A percentile compares a stretch with the other conserved stretches of the same genome.
Evolutionary conservation across 2,329 filamentous ascomycete genomes (phyloP).

Genomic region (Colletotrichum orchidophilum): DNA sequence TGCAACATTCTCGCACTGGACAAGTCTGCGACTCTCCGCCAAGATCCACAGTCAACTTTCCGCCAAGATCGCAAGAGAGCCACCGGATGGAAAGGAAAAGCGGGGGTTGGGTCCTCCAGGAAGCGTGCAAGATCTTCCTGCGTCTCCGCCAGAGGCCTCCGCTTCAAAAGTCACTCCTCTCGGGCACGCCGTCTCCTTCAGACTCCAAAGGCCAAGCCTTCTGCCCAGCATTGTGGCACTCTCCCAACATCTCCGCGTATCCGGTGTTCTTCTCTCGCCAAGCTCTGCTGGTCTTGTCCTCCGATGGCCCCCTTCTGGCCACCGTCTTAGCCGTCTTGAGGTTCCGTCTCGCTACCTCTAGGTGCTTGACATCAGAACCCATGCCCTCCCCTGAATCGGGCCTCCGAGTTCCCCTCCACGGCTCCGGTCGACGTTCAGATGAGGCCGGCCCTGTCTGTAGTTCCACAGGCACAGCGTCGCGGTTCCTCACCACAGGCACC

Average conservation of each 20-base stretch:
- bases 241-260: neutral
- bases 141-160: slow-evolving; percentile 33
- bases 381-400: slow-evolving; percentile 23
- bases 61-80: slow-evolving; percentile 19
- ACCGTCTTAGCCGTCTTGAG: slow-evolving; percentile 29
- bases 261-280: neutral
- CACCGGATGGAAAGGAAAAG: slow-evolving; percentile 24
- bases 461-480: neutral
- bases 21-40: neutral
- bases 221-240: neutral
- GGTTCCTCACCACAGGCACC: neutral
- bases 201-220: slow-evolving; percentile 1
- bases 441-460: slow-evolving; percentile 22
- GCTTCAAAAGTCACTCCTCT: slow-evolving; percentile 24
- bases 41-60: slow-evolving; percentile 14
- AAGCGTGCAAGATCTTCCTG: slow-evolving; percentile 28
- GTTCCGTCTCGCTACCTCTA: slow-evolving; percentile 13
- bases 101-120: slow-evolving; percentile 1
- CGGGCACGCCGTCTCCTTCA: slow-evolving; percentile 20
- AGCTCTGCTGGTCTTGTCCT: neutral
- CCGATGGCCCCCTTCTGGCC: neutral
- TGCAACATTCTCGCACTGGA: slow-evolving; percentile 1
- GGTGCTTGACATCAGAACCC: neutral
- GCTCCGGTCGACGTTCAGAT: slow-evolving; percentile 29
- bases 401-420: slow-evolving; percentile 22